These are phyloP conservation scores for Naganishia sp. DNA, from an alignment of 1,284 basidiomycete species.

Conservation along the genomic window DNA sequence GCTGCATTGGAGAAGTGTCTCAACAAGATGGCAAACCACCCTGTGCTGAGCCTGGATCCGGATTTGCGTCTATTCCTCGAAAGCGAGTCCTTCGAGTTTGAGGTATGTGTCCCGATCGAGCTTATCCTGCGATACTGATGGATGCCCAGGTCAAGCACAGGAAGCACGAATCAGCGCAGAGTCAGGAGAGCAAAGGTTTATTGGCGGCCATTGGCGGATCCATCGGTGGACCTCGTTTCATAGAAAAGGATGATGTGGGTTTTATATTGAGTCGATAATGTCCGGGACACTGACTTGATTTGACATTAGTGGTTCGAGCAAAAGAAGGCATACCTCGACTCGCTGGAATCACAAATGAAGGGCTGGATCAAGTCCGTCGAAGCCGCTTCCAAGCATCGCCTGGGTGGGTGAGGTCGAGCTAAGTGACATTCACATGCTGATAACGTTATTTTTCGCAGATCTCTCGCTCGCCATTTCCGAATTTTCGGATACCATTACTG, in stretches of 20 bases:
- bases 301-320: conserved; percentile 80
- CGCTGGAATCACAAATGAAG: conserved; percentile 83
- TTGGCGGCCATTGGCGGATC: conserved; percentile 77
- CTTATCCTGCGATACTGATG: not conserved
- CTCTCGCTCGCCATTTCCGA: conserved; percentile 68
- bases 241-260: conserved; percentile 85
- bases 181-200: conserved; percentile 61
- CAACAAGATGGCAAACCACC: conserved; percentile 83
- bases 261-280: too few species aligned
- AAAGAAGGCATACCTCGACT: conserved; percentile 81
- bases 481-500: conserved; percentile 67
- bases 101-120: conserved; percentile 58
- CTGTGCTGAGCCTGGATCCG: conserved; percentile 76
- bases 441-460: too few species aligned
- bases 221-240: conserved; percentile 77
- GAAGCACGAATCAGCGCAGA: conserved; percentile 71
- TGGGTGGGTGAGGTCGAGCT: conserved; percentile 56
- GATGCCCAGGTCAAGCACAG: conserved; percentile 76
- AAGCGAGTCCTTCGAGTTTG: conserved; percentile 77
- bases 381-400: conserved; percentile 73
- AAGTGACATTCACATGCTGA: not conserved
- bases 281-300: not conserved
- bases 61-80: conserved; percentile 86
- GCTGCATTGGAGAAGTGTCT: conserved; percentile 84
- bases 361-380: conserved; percentile 83